A percentile compares a stretch with the other conserved stretches of the same genome.
Evolutionary conservation across 441 rosid species (phyloP).

Genomic region (Erodium trifolium): DNA sequence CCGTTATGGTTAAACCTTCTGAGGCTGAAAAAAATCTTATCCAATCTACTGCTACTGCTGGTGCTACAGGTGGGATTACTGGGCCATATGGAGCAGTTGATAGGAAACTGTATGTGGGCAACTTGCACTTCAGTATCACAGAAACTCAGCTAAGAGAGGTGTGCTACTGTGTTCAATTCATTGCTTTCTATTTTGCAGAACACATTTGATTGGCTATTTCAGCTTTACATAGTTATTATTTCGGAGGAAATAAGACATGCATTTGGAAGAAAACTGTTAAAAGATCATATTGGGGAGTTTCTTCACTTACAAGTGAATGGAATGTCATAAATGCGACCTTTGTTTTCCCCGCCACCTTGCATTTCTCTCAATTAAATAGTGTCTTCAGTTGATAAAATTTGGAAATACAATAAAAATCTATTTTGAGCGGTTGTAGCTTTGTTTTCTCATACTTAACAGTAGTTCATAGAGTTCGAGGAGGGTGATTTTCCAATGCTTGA

Average conservation of each 20-base stretch:
- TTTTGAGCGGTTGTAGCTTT: neutral
- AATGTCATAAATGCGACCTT: neutral
- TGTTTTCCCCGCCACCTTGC: neutral
- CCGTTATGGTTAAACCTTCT: conserved; percentile 94
- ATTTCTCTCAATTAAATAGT: neutral
- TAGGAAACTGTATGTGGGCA: conserved; percentile 84
- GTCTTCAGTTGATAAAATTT: neutral
- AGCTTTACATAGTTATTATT: no score
- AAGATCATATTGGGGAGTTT: neutral
- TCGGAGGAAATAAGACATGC: neutral
- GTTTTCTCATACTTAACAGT: neutral
- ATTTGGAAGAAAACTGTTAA: neutral
- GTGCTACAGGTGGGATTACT: conserved; percentile 33
- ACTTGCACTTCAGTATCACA: conserved; percentile 83
- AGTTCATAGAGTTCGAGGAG: neutral
- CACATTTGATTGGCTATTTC: neutral
- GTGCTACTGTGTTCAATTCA: conserved; percentile 6
- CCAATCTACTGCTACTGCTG: conserved; percentile 54
- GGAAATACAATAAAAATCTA: neutral
- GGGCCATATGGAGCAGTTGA: conserved; percentile 78
- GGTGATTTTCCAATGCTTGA: conserved; percentile 1
- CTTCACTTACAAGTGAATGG: neutral
- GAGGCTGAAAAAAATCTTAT: conserved; percentile 95
- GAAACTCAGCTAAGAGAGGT: conserved; percentile 91
- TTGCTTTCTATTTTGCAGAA: neutral